Evolutionary conservation across 305 asterid species (phyloP).

Genomic region (Fraxinus nigra): DNA sequence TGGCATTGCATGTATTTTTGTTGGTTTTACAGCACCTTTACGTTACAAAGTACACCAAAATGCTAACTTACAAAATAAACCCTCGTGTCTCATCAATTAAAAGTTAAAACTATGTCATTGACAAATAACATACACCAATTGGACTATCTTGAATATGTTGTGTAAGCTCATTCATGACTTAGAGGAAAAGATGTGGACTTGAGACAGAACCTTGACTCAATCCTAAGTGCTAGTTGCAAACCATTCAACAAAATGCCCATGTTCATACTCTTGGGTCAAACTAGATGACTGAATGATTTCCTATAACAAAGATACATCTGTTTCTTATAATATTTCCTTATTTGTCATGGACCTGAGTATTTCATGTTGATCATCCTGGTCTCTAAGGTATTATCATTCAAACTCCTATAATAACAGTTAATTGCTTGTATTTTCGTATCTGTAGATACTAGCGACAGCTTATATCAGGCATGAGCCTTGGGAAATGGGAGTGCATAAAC

Average conservation of each 20-base stretch:
- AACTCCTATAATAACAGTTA: constrained; percentile 11
- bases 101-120: background rate
- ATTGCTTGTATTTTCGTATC: constrained; percentile 23
- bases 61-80: background rate
- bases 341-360: constrained; percentile 10
- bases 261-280: background rate
- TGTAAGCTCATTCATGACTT: background rate
- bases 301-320: background rate
- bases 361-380: background rate
- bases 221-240: background rate
- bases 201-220: background rate
- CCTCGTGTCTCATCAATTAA: background rate
- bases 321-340: background rate
- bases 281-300: background rate
- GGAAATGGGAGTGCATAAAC: constrained; percentile 99
- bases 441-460: constrained; percentile 90
- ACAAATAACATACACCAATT: background rate
- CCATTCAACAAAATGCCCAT: background rate
- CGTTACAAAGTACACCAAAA: background rate
- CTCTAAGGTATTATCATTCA: background rate
- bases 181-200: background rate
- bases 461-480: constrained; percentile 90
- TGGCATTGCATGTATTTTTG: background rate
- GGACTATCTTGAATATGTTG: background rate
- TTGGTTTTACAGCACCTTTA: background rate